A percentile compares a stretch with the other conserved stretches of the same genome.
Evolutionary conservation across 768 basidiomycete genomes (phyloP).

Genomic region (Lactarius vividus): DNA sequence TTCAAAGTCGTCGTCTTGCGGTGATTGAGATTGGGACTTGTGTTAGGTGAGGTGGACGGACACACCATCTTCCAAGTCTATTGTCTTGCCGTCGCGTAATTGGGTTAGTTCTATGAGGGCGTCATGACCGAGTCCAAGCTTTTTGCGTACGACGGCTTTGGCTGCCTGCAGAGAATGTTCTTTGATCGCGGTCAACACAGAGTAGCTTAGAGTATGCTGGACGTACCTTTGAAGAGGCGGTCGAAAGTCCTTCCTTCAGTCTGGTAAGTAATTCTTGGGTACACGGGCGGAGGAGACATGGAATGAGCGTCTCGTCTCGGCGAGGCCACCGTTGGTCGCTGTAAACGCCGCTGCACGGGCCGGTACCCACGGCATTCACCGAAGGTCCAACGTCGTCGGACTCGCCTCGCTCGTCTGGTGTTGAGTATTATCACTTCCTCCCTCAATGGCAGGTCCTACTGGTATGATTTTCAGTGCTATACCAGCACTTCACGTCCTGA

Average conservation of each 20-base stretch:
- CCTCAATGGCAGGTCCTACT: conserved; percentile 23
- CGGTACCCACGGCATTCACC: conserved; percentile 17
- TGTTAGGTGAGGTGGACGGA: conserved; percentile 7
- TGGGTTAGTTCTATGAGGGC: conserved; percentile 45
- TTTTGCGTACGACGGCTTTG: conserved; percentile 56
- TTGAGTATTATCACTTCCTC: neutral
- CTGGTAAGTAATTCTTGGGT: conserved; percentile 24
- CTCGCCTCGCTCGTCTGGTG: too few species aligned
- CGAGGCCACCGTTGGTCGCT: neutral
- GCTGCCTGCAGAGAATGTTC: conserved; percentile 61
- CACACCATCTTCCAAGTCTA: conserved; percentile 79
- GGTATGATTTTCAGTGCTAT: conserved; percentile 6
- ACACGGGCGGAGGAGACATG: neutral
- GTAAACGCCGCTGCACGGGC: neutral
- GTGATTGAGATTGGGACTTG: conserved; percentile 9
- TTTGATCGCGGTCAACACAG: conserved; percentile 33
- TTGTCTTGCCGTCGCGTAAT: conserved; percentile 47
- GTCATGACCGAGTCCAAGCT: conserved; percentile 50
- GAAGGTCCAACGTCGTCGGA: neutral
- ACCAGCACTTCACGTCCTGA: neutral
- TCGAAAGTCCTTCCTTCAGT: conserved; percentile 43
- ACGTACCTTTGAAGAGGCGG: conserved; percentile 49
- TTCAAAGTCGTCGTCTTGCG: conserved; percentile 73
- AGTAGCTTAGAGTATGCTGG: conserved; percentile 4
- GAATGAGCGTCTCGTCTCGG: neutral